Base-by-base conservation (phyloP, 345 rosid species). In the Salix suchowensis region DNA sequence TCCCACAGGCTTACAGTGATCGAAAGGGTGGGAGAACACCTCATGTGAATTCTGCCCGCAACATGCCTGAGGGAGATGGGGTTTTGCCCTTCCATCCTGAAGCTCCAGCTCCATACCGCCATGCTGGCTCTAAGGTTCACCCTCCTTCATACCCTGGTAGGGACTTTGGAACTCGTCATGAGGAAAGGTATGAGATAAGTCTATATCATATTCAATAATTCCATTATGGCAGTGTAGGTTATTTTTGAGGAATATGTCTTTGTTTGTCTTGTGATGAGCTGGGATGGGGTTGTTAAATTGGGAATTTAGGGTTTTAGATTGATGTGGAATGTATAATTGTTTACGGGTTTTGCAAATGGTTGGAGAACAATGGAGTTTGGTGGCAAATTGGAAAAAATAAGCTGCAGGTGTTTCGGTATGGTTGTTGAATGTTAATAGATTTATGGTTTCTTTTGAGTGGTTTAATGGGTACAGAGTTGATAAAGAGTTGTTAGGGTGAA, bases 31-130 rank as follows among this genome's bases (percentile, higher is more conserved):
- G 83, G 36, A 82, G 74, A 70, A 60, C 80, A 48, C 82, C 81
- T 4, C 54, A 44, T 21, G 15, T 71, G 61, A 80, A 85, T 76
- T 82, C 85, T 81, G 84, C 64, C 81, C 86, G 72, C 50, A 66
- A 85, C 40, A 75, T 80, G 69, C 85, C 88, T 75, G 89, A 85
- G 78, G 91, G 85, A 74, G 87, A 84, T 77, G 79, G 68, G 70
- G 36, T 52, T 72, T 76, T 74, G 60, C 85, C 87, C 61, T 62
- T 76, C 62, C 72, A 30, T 69, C 80, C 79, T 0, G 86, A 83
- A 66, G 82, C 75, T 75, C 62, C 86, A 52, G 68, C 6, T 77
- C 78, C 78, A 48, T 73, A 79, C 77, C 81, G 24, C 75, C 72
- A 84, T 23, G 11, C 64, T 73, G 82, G 80, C 74, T 78, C 87